phyloP scores from a whole-genome alignment of 2,329 filamentous ascomycete genomes.

The Cryphonectria radicalis region DNA sequence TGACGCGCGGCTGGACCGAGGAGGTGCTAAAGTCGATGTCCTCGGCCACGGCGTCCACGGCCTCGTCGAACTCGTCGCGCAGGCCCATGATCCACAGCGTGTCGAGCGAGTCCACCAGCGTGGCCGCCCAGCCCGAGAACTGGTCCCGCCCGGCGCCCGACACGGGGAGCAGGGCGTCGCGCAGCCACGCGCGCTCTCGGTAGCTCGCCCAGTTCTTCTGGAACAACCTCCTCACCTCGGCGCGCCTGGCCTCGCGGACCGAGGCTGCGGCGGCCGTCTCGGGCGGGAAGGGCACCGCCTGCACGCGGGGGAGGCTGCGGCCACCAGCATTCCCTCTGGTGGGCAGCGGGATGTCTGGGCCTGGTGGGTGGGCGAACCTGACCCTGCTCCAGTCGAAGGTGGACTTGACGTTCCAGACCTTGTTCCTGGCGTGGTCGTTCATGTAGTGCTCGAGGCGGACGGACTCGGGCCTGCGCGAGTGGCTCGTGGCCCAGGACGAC shows the following conservation, averaged over 20 bases:
- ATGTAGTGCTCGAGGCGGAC: slow-evolving; percentile 38
- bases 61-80: slow-evolving; percentile 52
- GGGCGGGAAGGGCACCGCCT: slow-evolving; percentile 39
- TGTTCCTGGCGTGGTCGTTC: slow-evolving; percentile 35
- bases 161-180: slow-evolving; percentile 52
- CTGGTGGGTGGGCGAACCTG: slow-evolving; percentile 35
- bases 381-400: slow-evolving; percentile 46
- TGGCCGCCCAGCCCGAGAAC: slow-evolving; percentile 57
- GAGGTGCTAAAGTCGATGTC: slow-evolving; percentile 49
- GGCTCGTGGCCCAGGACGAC: not conserved
- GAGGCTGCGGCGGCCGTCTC: slow-evolving; percentile 33
- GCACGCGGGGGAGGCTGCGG: slow-evolving; percentile 40
- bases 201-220: slow-evolving; percentile 49
- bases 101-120: slow-evolving; percentile 57
- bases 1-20: slow-evolving; percentile 37
- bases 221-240: slow-evolving; percentile 42
- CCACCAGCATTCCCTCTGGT: not conserved
- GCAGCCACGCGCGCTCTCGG: slow-evolving; percentile 51
- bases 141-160: slow-evolving; percentile 46
- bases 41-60: slow-evolving; percentile 44
- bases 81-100: slow-evolving; percentile 56
- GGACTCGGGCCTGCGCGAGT: slow-evolving; percentile 6
- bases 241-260: slow-evolving; percentile 39
- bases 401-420: slow-evolving; percentile 31
- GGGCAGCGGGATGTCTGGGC: slow-evolving; percentile 35